Evolutionary conservation across 345 rosid genomes (phyloP).

Genomic region (Odontarrhena argentea): DNA sequence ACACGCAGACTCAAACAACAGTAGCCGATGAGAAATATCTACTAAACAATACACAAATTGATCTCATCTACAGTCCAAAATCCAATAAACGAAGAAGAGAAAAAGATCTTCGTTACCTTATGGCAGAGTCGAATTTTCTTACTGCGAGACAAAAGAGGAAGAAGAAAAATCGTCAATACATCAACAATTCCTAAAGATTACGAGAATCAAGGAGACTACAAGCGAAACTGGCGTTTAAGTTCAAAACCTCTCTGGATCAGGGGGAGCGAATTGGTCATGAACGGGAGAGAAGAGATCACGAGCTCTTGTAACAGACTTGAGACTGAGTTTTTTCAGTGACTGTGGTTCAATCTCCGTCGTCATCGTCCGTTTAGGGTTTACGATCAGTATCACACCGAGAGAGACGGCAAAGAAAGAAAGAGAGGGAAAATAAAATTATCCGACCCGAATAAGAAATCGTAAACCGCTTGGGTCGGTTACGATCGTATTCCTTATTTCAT

Average conservation of each 20-base stretch:
- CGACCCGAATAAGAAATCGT: slow-evolving; percentile 26
- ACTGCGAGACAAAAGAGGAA: slow-evolving; percentile 45
- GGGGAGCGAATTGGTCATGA: slow-evolving; percentile 64
- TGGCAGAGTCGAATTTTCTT: slow-evolving; percentile 66
- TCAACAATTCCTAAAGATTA: neutral
- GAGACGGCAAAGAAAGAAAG: neutral
- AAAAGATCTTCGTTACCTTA: slow-evolving; percentile 58
- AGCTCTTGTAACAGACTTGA: slow-evolving; percentile 76
- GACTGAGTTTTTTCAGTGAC: slow-evolving; percentile 74
- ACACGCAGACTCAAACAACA: neutral
- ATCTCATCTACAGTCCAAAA: slow-evolving; percentile 5
- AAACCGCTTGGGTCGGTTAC: slow-evolving; percentile 1
- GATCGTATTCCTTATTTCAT: neutral
- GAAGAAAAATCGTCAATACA: slow-evolving; percentile 22
- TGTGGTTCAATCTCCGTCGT: slow-evolving; percentile 70
- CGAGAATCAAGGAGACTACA: slow-evolving; percentile 6
- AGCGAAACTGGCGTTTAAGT: neutral
- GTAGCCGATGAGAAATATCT: neutral
- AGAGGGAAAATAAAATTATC: slow-evolving; percentile 1
- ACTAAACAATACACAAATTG: neutral
- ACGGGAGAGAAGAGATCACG: slow-evolving; percentile 76
- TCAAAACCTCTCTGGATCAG: slow-evolving; percentile 65
- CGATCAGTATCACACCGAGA: neutral
- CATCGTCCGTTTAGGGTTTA: slow-evolving; percentile 36
- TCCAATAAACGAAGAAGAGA: slow-evolving; percentile 1